Percentiles rank a stretch among this genome's conserved stretches.
Evolutionary conservation across 179 eudicot species (phyloP).

Genomic region (Camellia oleifera): DNA sequence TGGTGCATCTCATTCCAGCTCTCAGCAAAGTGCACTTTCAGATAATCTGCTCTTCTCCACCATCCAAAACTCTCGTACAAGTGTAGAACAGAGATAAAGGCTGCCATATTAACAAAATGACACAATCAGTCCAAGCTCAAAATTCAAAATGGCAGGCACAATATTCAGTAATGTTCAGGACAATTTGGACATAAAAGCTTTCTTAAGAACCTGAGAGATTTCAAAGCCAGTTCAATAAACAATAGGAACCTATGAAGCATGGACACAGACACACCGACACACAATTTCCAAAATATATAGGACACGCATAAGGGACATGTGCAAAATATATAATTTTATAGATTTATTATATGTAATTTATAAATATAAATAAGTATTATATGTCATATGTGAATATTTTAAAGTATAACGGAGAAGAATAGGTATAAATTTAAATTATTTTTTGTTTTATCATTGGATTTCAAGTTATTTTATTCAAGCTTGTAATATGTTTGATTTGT

Average conservation of each 20-base stretch:
- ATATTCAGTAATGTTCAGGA: neutral
- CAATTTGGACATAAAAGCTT: neutral
- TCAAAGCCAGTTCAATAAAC: neutral
- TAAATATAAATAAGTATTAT: no score
- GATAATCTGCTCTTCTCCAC: constrained; percentile 98
- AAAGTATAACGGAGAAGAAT: no score
- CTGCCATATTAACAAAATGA: constrained; percentile 43
- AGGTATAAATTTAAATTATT: no score
- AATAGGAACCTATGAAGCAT: no score
- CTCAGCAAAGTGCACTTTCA: constrained; percentile 99
- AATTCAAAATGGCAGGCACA: neutral
- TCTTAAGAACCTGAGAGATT: neutral
- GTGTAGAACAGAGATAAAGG: constrained; percentile 93
- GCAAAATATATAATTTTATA: no score
- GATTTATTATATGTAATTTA: no score
- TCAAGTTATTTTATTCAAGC: no score
- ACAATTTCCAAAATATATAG: no score
- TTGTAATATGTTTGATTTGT: no score
- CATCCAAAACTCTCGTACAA: constrained; percentile 97
- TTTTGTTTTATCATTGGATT: no score
- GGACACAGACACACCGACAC: no score
- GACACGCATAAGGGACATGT: neutral
- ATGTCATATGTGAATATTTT: no score
- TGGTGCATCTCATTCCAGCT: constrained; percentile 99
- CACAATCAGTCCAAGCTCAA: neutral